Evolutionary conservation across 1,284 basidiomycete species (phyloP).

Genomic region (Ustilago hordei): DNA sequence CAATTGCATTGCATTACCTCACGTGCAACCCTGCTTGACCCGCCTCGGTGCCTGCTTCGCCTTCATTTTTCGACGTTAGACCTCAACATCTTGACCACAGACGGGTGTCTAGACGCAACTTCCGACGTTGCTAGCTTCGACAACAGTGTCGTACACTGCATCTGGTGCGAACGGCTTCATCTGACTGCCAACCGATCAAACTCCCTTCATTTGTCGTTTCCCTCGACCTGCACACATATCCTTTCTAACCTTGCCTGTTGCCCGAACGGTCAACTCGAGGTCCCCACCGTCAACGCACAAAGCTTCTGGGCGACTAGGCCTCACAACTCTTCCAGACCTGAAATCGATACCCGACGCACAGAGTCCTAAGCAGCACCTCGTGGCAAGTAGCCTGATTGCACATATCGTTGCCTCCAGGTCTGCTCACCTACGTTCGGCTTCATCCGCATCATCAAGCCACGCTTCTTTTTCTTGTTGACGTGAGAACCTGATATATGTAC

Average conservation of each 20-base stretch:
- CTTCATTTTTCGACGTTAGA: conserved; percentile 16
- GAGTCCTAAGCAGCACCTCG: not conserved
- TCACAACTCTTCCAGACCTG: conserved; percentile 8
- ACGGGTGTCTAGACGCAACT: conserved; percentile 34
- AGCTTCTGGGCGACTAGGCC: conserved; percentile 28
- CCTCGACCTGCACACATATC: conserved; percentile 37
- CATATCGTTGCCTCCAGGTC: not conserved
- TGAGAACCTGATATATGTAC: conserved; percentile 13
- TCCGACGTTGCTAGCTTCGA: conserved; percentile 20
- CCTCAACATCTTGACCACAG: not conserved
- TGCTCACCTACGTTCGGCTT: conserved; percentile 10
- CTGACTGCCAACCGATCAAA: conserved; percentile 6
- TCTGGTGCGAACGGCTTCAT: conserved; percentile 30
- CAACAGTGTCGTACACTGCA: conserved; percentile 10
- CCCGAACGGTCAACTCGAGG: conserved; percentile 34
- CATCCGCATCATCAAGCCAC: conserved; percentile 14
- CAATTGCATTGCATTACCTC: not conserved
- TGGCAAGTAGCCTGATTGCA: conserved; percentile 11
- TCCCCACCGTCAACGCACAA: conserved; percentile 29
- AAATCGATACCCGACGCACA: conserved; percentile 33
- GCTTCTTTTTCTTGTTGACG: conserved; percentile 8
- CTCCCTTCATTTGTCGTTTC: conserved; percentile 26
- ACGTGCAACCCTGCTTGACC: not conserved
- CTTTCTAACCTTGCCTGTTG: conserved; percentile 47
- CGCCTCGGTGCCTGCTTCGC: conserved; percentile 8